Evolutionary conservation across 345 rosid genomes (phyloP).

Genomic region (Hypericum perforatum): DNA sequence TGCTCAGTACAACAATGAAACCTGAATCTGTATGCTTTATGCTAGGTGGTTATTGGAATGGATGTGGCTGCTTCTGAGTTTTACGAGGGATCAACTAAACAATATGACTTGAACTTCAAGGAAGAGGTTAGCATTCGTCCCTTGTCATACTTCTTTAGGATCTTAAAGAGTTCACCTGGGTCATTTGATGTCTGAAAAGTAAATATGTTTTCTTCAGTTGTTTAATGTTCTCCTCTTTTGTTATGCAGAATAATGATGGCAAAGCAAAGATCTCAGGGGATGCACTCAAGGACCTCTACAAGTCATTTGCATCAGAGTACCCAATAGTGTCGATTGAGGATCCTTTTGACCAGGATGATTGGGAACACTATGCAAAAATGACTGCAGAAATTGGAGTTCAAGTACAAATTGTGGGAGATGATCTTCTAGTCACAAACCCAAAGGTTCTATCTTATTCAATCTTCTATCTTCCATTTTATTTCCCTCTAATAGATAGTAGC

Average conservation of each 20-base stretch:
- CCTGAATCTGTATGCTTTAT: conserved; percentile 1
- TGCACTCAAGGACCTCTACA: conserved; percentile 46
- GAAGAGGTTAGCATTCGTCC: conserved; percentile 17
- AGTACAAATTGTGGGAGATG: conserved; percentile 66
- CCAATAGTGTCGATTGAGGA: conserved; percentile 65
- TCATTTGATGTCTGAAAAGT: too few species aligned
- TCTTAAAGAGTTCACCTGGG: conserved; percentile 29
- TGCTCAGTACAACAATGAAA: too few species aligned
- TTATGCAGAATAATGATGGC: conserved; percentile 50
- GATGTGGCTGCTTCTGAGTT: conserved; percentile 73
- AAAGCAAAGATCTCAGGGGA: conserved; percentile 55
- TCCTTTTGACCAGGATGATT: conserved; percentile 69
- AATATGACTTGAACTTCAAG: conserved; percentile 39
- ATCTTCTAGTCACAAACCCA: conserved; percentile 63
- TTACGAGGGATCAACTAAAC: conserved; percentile 36
- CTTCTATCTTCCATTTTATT: not conserved
- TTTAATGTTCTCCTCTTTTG: not conserved
- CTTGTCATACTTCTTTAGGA: conserved; percentile 18
- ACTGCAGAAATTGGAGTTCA: conserved; percentile 48
- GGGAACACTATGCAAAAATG: conserved; percentile 50
- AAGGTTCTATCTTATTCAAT: conserved; percentile 22
- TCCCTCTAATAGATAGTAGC: not conserved
- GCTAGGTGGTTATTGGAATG: conserved; percentile 66
- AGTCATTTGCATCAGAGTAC: conserved; percentile 44
- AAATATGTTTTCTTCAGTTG: not conserved